Base-by-base conservation (phyloP, 2,329 filamentous ascomycete genomes). In the Fusarium foetens region DNA sequence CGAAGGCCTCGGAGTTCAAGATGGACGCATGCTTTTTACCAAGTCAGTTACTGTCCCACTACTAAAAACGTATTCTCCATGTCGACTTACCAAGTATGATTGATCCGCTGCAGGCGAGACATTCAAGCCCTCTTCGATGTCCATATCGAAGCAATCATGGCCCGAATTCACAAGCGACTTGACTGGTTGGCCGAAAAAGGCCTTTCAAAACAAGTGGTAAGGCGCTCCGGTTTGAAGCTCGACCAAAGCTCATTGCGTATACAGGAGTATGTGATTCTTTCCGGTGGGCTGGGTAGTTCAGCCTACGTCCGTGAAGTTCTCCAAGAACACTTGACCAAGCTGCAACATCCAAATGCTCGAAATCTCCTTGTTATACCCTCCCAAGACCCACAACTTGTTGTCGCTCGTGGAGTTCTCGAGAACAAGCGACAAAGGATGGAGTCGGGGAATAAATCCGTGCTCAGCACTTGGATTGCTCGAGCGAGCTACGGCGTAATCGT, bases 271-370 rank as follows among this genome's bases (percentile, higher is more conserved):
- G 77, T 86, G 68, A 82, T 86, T 19, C 76, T 86, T 3, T 85
- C 84, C 0, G 84, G 84, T 1, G 84, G 84, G 0, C 76, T 86
- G 3, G 84, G 84, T 10, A 85, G 83, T 63, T 85, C 84, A 0
- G 81, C 79, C 57, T 86, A 86, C 66, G 83, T 86, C 8, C 81
- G 84, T n/a, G 79, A 84, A 27, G 76, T 78, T 21, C 78, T 86
- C 5, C 79, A 85, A 51, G 75, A 82, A n/a, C 75, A 79, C 5
- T 79, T 85, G 45, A 61, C 65, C 31, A 75, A 57, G 8, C 76
- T 78, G 12, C 75, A 76, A 5, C 83, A 85, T 51, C 78, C 79
- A 7, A 83, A 67, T 29, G 70, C 70, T 10, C 60, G 41, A 10
- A 53, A 43, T 16, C 63, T 72, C 8, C 35, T 69, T 9, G 70